Conservation (phyloP, 306 rosid species). For the Mimosa bimucronata region DNA sequence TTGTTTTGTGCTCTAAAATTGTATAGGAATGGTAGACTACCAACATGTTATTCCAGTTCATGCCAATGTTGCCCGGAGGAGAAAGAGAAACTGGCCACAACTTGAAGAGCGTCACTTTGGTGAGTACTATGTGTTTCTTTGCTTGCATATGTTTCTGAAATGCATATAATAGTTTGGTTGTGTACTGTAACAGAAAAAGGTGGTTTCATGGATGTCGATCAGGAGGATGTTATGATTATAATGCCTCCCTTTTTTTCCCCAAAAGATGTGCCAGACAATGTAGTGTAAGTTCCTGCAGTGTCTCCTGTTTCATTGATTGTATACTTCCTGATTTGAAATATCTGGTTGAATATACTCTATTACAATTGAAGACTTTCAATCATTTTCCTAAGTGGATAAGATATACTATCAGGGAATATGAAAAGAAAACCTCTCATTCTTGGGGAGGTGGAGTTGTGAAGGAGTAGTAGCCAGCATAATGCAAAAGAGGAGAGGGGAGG, state of each 20-base stretch:
- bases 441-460: not conserved
- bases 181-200: slow-evolving; percentile 53
- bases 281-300: slow-evolving; percentile 64
- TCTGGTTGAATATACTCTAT: not conserved
- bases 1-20: slow-evolving; percentile 31
- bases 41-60: slow-evolving; percentile 89
- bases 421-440: not conserved
- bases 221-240: slow-evolving; percentile 78
- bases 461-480: not conserved
- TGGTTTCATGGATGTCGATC: slow-evolving; percentile 64
- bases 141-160: slow-evolving; percentile 26
- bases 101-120: slow-evolving; percentile 63
- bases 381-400: slow-evolving; percentile 11
- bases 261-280: slow-evolving; percentile 79
- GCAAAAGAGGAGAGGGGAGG: not conserved
- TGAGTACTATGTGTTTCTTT: slow-evolving; percentile 42
- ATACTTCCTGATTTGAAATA: not conserved
- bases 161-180: slow-evolving; percentile 24
- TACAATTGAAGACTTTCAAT: not conserved
- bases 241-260: slow-evolving; percentile 76
- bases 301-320: slow-evolving; percentile 30
- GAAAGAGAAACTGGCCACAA: slow-evolving; percentile 69
- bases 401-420: not conserved
- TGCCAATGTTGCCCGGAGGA: slow-evolving; percentile 67
- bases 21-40: slow-evolving; percentile 90